Evolutionary conservation across 192 early-diverging fungal genomes (phyloP).

Genomic region (Obelidium mucronatum): DNA sequence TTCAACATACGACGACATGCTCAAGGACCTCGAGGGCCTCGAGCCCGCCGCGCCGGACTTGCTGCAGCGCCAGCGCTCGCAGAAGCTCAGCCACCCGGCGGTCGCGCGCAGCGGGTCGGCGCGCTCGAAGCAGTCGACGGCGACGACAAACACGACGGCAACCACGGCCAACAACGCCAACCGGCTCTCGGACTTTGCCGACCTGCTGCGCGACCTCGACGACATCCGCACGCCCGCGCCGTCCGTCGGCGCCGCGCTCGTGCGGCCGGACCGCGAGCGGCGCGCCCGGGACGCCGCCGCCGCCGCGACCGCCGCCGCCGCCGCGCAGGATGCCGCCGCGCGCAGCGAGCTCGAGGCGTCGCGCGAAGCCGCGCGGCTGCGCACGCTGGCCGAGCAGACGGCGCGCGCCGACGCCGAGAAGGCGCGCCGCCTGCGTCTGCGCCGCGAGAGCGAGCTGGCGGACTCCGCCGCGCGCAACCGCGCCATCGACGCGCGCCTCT

Average conservation of each 20-base stretch:
- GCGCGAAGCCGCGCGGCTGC: slow-evolving; percentile 50
- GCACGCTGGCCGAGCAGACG: slow-evolving; percentile 60
- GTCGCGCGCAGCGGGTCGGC: not conserved
- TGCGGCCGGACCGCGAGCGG: slow-evolving; percentile 25
- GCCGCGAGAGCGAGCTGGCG: slow-evolving; percentile 20
- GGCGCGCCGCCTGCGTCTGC: slow-evolving; percentile 18
- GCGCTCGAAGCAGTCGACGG: not conserved
- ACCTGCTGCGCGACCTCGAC: not conserved
- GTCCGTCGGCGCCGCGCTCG: slow-evolving; percentile 17
- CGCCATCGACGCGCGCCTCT: not conserved
- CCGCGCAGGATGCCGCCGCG: slow-evolving; percentile 33
- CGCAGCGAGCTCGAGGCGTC: slow-evolving; percentile 50
- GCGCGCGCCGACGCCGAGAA: slow-evolving; percentile 41
- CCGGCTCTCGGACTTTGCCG: not conserved
- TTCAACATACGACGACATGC: slow-evolving; percentile 24
- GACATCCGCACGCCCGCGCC: not conserved
- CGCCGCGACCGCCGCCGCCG: slow-evolving; percentile 31
- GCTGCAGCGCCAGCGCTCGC: not conserved
- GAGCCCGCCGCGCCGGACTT: not conserved
- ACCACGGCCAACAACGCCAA: not conserved
- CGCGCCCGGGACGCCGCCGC: slow-evolving; percentile 50
- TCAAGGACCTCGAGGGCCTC: slow-evolving; percentile 13
- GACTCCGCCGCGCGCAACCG: slow-evolving; percentile 8
- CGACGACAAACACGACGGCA: not conserved
- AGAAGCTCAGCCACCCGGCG: no score